A percentile compares a stretch with the other conserved stretches of the same genome.
phyloP scores from a whole-genome alignment of 176 grass and related monocot genomes.

The Oryza rufipogon region DNA sequence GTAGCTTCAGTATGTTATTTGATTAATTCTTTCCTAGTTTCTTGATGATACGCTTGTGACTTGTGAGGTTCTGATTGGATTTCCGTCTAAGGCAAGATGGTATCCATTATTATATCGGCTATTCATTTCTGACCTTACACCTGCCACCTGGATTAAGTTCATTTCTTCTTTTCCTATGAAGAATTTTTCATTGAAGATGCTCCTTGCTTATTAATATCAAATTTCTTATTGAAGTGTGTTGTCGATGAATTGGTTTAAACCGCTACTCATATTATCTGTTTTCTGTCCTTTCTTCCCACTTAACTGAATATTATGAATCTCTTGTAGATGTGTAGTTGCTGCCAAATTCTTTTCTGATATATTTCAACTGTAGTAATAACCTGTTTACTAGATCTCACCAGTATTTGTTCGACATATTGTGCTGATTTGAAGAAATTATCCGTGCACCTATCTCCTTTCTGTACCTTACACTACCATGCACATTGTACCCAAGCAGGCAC shows the following conservation, averaged over 20 bases:
- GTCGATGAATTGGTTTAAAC: neutral
- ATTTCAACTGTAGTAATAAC: constrained; percentile 9
- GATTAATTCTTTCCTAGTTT: constrained; percentile 2
- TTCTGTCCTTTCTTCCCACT: neutral
- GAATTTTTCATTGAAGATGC: neutral
- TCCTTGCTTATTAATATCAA: neutral
- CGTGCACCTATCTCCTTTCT: too few relatives aligned
- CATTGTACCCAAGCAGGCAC: too few relatives aligned
- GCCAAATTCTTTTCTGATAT: neutral
- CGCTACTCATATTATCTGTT: neutral
- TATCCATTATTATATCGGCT: neutral
- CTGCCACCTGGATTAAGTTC: neutral
- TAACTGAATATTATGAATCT: neutral
- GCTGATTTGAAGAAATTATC: too few relatives aligned
- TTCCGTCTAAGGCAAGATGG: neutral
- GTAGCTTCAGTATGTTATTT: neutral
- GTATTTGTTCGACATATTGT: neutral
- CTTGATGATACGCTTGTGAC: neutral
- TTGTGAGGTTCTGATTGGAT: neutral
- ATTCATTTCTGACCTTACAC: neutral
- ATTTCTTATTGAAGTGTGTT: neutral
- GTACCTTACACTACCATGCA: too few relatives aligned
- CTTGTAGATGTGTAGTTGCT: neutral
- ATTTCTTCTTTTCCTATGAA: neutral
- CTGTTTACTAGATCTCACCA: neutral